Base-by-base conservation (phyloP, 352 stramenopile species). In the Globisporangium nunn region DNA sequence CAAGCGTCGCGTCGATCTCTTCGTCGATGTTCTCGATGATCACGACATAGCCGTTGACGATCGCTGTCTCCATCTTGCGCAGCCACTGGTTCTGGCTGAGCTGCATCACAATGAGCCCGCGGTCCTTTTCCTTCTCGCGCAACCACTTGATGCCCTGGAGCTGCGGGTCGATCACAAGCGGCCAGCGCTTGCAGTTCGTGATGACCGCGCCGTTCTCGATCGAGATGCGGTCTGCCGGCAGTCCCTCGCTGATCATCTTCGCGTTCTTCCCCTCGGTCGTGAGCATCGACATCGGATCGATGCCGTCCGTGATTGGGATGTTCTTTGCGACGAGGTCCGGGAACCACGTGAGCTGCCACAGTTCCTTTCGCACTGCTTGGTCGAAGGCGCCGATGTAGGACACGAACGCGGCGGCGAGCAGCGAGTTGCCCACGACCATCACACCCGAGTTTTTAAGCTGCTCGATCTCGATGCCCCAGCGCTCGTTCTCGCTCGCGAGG, bases 101-200 rank as follows among this genome's bases (percentile, higher is more conserved):
- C 55, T 98, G 95, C 63, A 98, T 83, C 45, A 98, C 92, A 15
- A 96, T 68, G 0, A 98, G 67, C 0, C 91, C 78, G 18, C 92
- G 84, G 47, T 92, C 83, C 60, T 98, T 96, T 66, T 98, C 93
- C 59, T 98, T 98, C 53, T 93, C 84, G 44, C 85, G 84, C 15
- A 99, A 85, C 96, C 96, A 99, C 65, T 99, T 99, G 73, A 99
- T 98, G 6, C 94, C 96, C 72, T 99, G 96, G 17, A 97, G 67
- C 67, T 99, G 96, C 56, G 96, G 96, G 66, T 99, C 96, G 54
- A 99, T 98, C 43, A 99, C 89, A 29, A 99, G 66, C 12, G 95
- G 96, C 96, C 96, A 99, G 6, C 96, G 87, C 66, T 98, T 98
- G 69, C 93, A 98, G 52, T 95, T 98, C 33, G 83, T 97, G 64